These are phyloP conservation scores for Ustilago nuda DNA, from an alignment of 1,284 basidiomycete genomes.

Conservation along the genomic window DNA sequence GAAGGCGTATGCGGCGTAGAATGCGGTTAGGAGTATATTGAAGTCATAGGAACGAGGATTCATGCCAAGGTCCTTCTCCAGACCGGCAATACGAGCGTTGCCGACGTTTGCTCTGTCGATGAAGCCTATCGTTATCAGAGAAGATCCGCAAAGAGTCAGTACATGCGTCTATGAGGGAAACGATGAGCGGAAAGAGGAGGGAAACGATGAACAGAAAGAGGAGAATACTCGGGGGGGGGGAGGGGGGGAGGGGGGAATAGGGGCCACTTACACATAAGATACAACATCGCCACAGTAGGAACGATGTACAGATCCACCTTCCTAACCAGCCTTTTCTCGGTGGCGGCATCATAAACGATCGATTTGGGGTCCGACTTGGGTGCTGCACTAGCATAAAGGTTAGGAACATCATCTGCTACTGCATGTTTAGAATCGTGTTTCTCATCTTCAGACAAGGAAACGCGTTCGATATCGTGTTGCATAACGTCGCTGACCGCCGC, in stretches of 20 bases:
- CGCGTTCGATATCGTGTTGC: conserved; percentile 29
- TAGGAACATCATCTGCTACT: conserved; percentile 3
- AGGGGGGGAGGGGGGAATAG: too few relatives aligned
- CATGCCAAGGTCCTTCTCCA: conserved; percentile 58
- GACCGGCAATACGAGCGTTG: conserved; percentile 57
- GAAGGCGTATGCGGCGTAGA: conserved; percentile 53
- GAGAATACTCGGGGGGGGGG: too few relatives aligned
- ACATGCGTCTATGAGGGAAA: too few relatives aligned
- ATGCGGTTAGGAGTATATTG: conserved; percentile 60
- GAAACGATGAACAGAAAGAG: too few relatives aligned
- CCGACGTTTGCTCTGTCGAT: conserved; percentile 57
- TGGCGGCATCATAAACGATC: conserved; percentile 71
- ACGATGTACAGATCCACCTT: conserved; percentile 64
- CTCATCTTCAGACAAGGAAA: conserved; percentile 38
- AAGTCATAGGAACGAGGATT: conserved; percentile 49
- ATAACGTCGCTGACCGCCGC: conserved; percentile 21
- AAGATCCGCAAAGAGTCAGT: background rate
- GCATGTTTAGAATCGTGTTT: conserved; percentile 24
- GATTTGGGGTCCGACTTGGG: conserved; percentile 12
- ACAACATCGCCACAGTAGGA: conserved; percentile 52
- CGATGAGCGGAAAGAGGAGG: too few relatives aligned
- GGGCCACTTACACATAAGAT: conserved; percentile 32
- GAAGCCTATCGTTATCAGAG: conserved; percentile 9
- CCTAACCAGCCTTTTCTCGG: conserved; percentile 41
- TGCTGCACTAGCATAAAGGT: conserved; percentile 23